Evolutionary conservation across 108 stramenopile species (phyloP).

Genomic region (Aureococcus anophagefferens): DNA sequence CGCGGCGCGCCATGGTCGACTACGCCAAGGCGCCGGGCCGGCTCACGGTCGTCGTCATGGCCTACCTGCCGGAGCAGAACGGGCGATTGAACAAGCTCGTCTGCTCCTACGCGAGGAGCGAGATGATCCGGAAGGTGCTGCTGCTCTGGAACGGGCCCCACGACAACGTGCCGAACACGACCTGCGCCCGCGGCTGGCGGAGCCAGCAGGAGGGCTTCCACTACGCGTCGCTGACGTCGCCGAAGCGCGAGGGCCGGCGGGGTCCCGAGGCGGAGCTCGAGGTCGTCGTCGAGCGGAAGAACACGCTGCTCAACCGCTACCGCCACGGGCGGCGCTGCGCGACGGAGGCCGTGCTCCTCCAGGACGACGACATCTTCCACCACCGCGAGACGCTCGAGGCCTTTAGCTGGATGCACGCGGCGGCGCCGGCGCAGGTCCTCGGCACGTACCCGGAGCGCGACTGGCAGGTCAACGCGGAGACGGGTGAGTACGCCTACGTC

Average conservation of each 20-base stretch:
- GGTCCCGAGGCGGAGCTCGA: background rate
- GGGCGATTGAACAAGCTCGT: background rate
- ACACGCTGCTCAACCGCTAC: background rate
- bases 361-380: conserved; percentile 1
- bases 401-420: background rate
- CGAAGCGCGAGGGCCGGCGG: no score
- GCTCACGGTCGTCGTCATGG: background rate
- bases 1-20: no score
- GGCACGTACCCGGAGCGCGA: background rate
- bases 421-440: background rate
- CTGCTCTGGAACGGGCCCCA: background rate
- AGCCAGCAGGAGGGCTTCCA: background rate
- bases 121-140: background rate
- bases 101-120: background rate
- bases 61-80: background rate
- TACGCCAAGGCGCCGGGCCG: background rate
- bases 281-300: background rate
- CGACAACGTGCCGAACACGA: background rate
- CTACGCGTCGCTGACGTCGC: background rate
- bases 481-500: no score
- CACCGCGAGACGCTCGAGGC: background rate
- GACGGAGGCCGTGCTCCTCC: background rate
- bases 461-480: background rate
- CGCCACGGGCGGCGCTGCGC: background rate
- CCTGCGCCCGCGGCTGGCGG: background rate